Base-by-base conservation (phyloP, 2,329 filamentous ascomycete genomes). In the Colletotrichum somersetense region DNA sequence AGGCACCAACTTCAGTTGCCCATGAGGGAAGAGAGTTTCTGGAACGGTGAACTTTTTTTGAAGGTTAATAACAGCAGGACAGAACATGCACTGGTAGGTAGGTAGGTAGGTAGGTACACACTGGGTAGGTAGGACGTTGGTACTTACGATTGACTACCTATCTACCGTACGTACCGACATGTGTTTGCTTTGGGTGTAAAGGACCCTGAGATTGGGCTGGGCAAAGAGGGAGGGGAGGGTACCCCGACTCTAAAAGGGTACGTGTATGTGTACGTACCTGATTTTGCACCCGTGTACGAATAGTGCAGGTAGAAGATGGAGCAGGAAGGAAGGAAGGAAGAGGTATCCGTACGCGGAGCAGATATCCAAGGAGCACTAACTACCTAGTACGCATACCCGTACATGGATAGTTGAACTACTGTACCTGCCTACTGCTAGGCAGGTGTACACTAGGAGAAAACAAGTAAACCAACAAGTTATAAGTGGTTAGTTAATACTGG, bases 181-280 rank as follows among this genome's bases (percentile, higher is more conserved):
- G 14, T 38, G 65, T 26, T 18, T 46, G 57, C 10, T 10, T 52
- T 52, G 55, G 65, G 26, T 52, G 66, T 42, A 59, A 38, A 69
- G 55, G 69, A 72, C 59, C 69, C 69, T 69, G 58, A 63, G 52
- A 56, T 63, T 62, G 44, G 52, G 3, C 30, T 33, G 52, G 42
- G 50, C 50, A 58, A 46, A 57, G 35, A 55, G 52, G 35, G 63
- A 40, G 38, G 12, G 38, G 11, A 23, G 14, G 40, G 16, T 5
- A 42, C 4, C 58, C 58, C 63, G 48, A 48, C 18, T 68, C 65
- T 65, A 46, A 33, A 55, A 52, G 59, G n/a, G 61, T 70, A 44
- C 42, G 42, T 58, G 62, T 33, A 59, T 62, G 66, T 38, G 61
- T 66, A 18, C 42, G 16, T 18, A 44, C 42, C 16, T 16, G 3